These are phyloP conservation scores for Chiua virens DNA, from an alignment of 768 basidiomycete genomes.

Conservation along the genomic window DNA sequence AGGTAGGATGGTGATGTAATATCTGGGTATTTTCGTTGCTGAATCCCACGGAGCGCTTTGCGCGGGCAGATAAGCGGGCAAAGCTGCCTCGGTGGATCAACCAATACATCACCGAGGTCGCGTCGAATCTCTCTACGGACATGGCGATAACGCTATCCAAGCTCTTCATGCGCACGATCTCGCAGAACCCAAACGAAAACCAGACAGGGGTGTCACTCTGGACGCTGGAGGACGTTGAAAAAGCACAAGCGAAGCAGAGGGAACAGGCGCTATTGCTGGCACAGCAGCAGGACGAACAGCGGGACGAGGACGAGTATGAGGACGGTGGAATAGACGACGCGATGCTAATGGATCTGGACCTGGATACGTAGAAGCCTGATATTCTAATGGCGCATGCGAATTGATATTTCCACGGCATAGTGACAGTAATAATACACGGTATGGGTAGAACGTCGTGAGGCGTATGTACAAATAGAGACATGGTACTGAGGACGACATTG, in stretches of 20 bases:
- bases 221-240: slow-evolving; percentile 90
- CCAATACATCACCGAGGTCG: slow-evolving; percentile 98
- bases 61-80: slow-evolving; percentile 88
- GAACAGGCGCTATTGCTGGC: slow-evolving; percentile 56
- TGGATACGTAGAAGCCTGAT: slow-evolving; percentile 10
- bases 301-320: slow-evolving; percentile 58
- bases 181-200: slow-evolving; percentile 95
- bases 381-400: too few relatives aligned
- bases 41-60: slow-evolving; percentile 67
- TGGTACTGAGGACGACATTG: too few relatives aligned
- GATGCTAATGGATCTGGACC: slow-evolving; percentile 58
- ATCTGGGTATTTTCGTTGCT: neutral
- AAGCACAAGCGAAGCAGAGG: slow-evolving; percentile 79
- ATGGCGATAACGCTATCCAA: slow-evolving; percentile 95
- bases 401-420: neutral
- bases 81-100: slow-evolving; percentile 99
- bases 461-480: slow-evolving; percentile 14
- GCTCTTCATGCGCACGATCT: slow-evolving; percentile 97
- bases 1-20: slow-evolving; percentile 50
- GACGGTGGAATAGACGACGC: slow-evolving; percentile 68
- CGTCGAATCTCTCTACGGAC: slow-evolving; percentile 96
- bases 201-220: slow-evolving; percentile 93
- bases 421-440: slow-evolving; percentile 14
- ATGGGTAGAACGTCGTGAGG: neutral
- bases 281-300: slow-evolving; percentile 28